Conservation (phyloP, 192 early-diverging fungal genomes). For the Coemansia sp. region DNA sequence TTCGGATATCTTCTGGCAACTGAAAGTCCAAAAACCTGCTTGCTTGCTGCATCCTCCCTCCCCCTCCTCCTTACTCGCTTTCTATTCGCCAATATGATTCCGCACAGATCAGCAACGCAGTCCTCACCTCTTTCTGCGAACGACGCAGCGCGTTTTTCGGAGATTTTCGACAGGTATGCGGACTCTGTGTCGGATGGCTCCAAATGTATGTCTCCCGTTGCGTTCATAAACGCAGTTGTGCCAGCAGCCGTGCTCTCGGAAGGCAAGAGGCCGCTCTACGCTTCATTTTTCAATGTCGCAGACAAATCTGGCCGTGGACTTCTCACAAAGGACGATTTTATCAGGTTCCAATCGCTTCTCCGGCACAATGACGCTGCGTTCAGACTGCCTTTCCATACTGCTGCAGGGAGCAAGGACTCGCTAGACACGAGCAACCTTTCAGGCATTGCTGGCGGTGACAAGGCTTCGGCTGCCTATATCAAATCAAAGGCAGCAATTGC, state of each 20-base stretch:
- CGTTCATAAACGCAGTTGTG: slow-evolving; percentile 45
- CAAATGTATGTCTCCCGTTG: slow-evolving; percentile 46
- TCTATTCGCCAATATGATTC: slow-evolving; percentile 10
- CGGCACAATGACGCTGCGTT: slow-evolving; percentile 55
- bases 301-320: slow-evolving; percentile 41
- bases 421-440: slow-evolving; percentile 14
- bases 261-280: slow-evolving; percentile 15
- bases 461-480: slow-evolving; percentile 26
- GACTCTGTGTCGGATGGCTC: slow-evolving; percentile 35
- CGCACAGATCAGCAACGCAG: slow-evolving; percentile 9
- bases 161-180: slow-evolving; percentile 49
- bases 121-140: slow-evolving; percentile 16
- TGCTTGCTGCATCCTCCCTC: neutral
- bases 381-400: slow-evolving; percentile 50
- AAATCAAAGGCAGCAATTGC: slow-evolving; percentile 20
- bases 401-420: slow-evolving; percentile 22
- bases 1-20: neutral
- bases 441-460: slow-evolving; percentile 19
- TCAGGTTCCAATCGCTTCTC: slow-evolving; percentile 56
- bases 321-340: slow-evolving; percentile 56
- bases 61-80: neutral
- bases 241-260: slow-evolving; percentile 15
- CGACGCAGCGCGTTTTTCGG: slow-evolving; percentile 38
- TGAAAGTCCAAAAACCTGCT: neutral
- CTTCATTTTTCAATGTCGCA: slow-evolving; percentile 55